A percentile compares a stretch with the other conserved stretches of the same genome.
Evolutionary conservation across 768 basidiomycete species (phyloP).

Genomic region (Udeniomyces megalosporus): DNA sequence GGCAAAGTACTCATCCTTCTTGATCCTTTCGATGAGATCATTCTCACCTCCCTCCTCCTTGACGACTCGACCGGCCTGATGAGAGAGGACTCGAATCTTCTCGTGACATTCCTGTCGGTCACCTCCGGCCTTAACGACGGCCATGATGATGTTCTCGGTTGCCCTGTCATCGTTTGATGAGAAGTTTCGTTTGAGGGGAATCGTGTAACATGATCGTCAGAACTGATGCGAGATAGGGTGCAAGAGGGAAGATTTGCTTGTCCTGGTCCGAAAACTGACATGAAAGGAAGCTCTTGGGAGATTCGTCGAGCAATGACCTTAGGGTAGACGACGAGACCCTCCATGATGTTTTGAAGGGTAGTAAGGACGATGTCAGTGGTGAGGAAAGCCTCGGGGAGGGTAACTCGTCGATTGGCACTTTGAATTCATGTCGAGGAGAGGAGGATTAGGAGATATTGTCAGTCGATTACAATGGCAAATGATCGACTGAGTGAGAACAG

Average conservation of each 20-base stretch:
- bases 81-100: conserved; percentile 82
- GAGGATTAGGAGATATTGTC: no score
- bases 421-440: no score
- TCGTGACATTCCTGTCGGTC: conserved; percentile 96
- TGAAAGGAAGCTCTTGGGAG: conserved; percentile 89
- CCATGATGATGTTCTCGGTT: conserved; percentile 99
- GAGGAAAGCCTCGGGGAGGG: conserved; percentile 89
- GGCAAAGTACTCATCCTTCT: conserved; percentile 68
- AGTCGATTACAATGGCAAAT: background rate
- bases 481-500: background rate
- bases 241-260: background rate
- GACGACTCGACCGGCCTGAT: conserved; percentile 85
- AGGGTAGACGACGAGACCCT: conserved; percentile 98
- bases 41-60: conserved; percentile 90
- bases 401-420: conserved; percentile 93
- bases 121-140: conserved; percentile 73
- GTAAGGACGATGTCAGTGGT: conserved; percentile 92
- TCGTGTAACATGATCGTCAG: no score
- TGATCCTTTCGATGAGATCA: conserved; percentile 80
- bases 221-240: no score
- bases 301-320: conserved; percentile 85
- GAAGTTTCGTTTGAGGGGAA: no score
- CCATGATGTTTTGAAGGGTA: conserved; percentile 88
- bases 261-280: conserved; percentile 34
- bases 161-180: conserved; percentile 34